phyloP scores from a whole-genome alignment of 495 filamentous ascomycete genomes.

The Letharia columbiana region DNA sequence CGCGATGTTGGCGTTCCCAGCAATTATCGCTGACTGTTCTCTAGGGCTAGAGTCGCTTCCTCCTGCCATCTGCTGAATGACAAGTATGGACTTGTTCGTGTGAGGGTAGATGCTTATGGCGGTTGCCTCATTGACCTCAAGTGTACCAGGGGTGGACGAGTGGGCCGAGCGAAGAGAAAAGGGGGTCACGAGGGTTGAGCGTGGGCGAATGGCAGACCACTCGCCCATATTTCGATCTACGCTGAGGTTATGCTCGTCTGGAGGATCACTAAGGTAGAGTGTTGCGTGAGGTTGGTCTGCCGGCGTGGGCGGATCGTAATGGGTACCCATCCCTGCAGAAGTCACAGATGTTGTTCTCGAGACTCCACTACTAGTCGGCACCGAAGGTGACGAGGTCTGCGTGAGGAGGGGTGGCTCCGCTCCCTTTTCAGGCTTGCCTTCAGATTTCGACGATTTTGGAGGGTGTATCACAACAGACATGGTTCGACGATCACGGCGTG shows the following conservation, averaged over 20 bases:
- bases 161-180: slow-evolving; percentile 37
- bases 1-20: slow-evolving; percentile 22
- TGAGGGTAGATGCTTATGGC: slow-evolving; percentile 79
- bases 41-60: slow-evolving; percentile 18
- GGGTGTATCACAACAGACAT: slow-evolving; percentile 36
- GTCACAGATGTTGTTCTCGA: slow-evolving; percentile 60
- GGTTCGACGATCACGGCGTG: slow-evolving; percentile 31
- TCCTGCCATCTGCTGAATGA: slow-evolving; percentile 54
- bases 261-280: slow-evolving; percentile 12
- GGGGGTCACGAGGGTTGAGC: slow-evolving; percentile 39
- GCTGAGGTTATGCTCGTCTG: slow-evolving; percentile 11
- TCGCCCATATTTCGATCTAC: slow-evolving; percentile 16
- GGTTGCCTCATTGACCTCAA: slow-evolving; percentile 64
- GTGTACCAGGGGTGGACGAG: slow-evolving; percentile 40
- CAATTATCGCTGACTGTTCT: slow-evolving; percentile 25
- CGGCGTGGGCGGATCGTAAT: slow-evolving; percentile 31
- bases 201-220: slow-evolving; percentile 33
- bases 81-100: slow-evolving; percentile 72
- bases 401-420: slow-evolving; percentile 38
- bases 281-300: slow-evolving; percentile 7
- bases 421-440: slow-evolving; percentile 10
- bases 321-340: slow-evolving; percentile 54
- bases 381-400: slow-evolving; percentile 59
- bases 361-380: slow-evolving; percentile 58
- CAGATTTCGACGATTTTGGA: slow-evolving; percentile 12